Percentiles rank a stretch among this genome's conserved stretches.
These are phyloP conservation scores for Emergomyces pasteurianus DNA, from an alignment of 2,329 filamentous ascomycete genomes.

Conservation along the genomic window DNA sequence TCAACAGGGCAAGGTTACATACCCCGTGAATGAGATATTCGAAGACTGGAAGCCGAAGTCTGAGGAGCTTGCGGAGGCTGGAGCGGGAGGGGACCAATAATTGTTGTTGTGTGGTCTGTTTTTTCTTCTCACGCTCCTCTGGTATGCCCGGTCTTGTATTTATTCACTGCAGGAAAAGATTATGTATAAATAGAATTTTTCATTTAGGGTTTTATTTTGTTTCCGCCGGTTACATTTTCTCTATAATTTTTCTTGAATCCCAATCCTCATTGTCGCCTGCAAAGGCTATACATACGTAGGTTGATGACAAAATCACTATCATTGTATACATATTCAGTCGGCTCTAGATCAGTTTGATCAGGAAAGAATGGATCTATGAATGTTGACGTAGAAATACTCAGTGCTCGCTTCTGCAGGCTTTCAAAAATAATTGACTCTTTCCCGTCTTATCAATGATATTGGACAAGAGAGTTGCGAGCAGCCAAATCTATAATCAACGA, in stretches of 20 bases:
- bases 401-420: no score
- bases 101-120: neutral
- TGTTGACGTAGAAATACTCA: no score
- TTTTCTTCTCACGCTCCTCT: neutral
- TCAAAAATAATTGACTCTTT: no score
- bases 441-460: no score
- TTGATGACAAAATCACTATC: neutral
- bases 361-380: no score
- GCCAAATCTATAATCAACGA: no score
- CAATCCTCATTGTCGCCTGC: neutral
- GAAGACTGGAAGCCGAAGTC: neutral
- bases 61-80: neutral
- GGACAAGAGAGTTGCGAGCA: no score
- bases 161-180: neutral
- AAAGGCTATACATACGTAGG: neutral
- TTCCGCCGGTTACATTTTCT: neutral
- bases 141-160: neutral
- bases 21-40: constrained; percentile 17
- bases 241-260: neutral
- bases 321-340: neutral
- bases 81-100: neutral
- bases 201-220: neutral
- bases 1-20: constrained; percentile 50
- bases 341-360: no score
- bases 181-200: neutral